Base-by-base conservation (phyloP, 2,329 filamentous ascomycete species). In the Cytospora piceae region DNA sequence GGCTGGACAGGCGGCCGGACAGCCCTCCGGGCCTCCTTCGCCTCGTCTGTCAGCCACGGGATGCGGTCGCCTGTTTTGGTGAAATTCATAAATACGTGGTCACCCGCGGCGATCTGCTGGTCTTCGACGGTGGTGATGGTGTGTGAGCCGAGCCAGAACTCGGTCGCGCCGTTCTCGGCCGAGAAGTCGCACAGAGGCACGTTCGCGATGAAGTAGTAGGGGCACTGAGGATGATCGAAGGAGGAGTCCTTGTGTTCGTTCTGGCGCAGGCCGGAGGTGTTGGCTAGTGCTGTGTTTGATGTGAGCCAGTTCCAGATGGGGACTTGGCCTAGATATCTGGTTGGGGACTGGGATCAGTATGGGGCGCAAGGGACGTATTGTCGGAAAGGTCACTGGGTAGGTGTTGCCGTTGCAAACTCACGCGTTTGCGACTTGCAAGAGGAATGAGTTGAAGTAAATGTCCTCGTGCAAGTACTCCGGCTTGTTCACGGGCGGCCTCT, bases 71-170 rank as follows among this genome's bases (percentile, higher is more conserved):
- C 54, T 1, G 65, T 27, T 3, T 46, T 32, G 49, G 52, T 53
- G n/a, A 17, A 54, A 37, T 42, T 66, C 46, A 31, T 61, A 8
- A 53, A 60, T 14, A 32, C 61, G 12, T 20, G 42, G 39, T 56
- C 66, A 32, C 68, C 63, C 0, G 71, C 71, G 17, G 74, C 72
- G 39, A 72, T 59, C 46, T 71, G 69, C 70, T 79, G 76, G 63
- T 79, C 75, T 15, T 55, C 58, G 29, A 70, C 67, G 2, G 70
- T 71, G 5, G 76, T 77, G 67, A 71, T 69, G 17, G 73, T 73
- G 67, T 78, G 76, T n/a, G 76, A 75, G 3, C 77, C 77, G 8
- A 79, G 74, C 77, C 76, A 79, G 69, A 79, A 79, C 69, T 79
- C 77, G 3, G 77, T 79, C 1, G 75, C 70, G 31, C 77, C 77